Evolutionary conservation across 1,284 basidiomycete species (phyloP).

Genomic region (Pseudozyma sp.): DNA sequence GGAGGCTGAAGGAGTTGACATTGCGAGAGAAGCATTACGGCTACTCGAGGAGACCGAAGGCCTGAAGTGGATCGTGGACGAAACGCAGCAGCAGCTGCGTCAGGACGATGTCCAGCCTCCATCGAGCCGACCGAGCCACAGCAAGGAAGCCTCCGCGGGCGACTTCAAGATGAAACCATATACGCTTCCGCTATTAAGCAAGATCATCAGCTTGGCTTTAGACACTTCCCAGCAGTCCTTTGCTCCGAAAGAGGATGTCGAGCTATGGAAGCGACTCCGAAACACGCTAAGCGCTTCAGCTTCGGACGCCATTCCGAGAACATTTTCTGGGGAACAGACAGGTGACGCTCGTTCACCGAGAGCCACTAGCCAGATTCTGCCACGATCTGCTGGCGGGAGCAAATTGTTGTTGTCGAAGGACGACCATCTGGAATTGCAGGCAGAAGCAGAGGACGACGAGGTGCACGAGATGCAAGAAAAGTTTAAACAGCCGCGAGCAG

Average conservation of each 20-base stretch:
- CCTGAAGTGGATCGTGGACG: slow-evolving; percentile 8
- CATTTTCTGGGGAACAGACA: neutral
- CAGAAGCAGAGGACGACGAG: slow-evolving; percentile 18
- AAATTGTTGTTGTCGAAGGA: slow-evolving; percentile 28
- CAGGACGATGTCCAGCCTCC: neutral
- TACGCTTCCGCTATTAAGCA: slow-evolving; percentile 2
- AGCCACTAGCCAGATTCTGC: neutral
- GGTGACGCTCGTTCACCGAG: neutral
- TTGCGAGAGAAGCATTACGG: slow-evolving; percentile 30
- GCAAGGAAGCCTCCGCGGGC: slow-evolving; percentile 24
- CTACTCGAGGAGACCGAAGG: slow-evolving; percentile 23
- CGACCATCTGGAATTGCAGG: slow-evolving; percentile 32
- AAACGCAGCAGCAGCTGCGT: neutral
- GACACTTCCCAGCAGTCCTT: slow-evolving; percentile 31
- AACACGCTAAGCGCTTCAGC: slow-evolving; percentile 13
- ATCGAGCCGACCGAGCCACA: slow-evolving; percentile 1
- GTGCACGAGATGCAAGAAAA: slow-evolving; percentile 3
- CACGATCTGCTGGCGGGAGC: slow-evolving; percentile 3
- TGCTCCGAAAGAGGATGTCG: slow-evolving; percentile 32
- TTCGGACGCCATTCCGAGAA: neutral
- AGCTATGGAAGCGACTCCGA: slow-evolving; percentile 32
- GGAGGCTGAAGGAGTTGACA: neutral
- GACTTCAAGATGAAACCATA: slow-evolving; percentile 11
- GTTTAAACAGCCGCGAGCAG: neutral
- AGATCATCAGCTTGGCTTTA: slow-evolving; percentile 15